phyloP scores from a whole-genome alignment of 2,329 filamentous ascomycete genomes.

The Epichloe sibirici region DNA sequence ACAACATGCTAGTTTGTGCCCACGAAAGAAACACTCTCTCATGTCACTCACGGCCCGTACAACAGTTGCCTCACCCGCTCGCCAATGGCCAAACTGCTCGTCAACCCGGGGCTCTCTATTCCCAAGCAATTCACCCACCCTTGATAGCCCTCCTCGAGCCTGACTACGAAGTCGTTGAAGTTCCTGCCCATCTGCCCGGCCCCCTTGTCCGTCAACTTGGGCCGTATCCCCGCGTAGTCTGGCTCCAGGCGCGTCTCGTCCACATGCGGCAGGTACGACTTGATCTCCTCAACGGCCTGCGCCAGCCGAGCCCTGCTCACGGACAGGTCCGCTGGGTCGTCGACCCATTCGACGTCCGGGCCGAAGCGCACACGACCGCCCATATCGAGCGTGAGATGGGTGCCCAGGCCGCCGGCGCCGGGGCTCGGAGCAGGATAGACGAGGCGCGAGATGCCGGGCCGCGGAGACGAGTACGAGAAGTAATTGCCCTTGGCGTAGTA shows the following conservation, averaged over 20 bases:
- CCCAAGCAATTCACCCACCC: constrained; percentile 86
- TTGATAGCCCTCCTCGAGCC: constrained; percentile 60
- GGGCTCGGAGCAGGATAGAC: constrained; percentile 81
- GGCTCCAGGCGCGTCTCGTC: constrained; percentile 53
- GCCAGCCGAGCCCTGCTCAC: constrained; percentile 51
- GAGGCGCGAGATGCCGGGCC: constrained; percentile 55
- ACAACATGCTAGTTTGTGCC: background rate
- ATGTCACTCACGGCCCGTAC: constrained; percentile 21
- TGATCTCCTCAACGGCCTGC: constrained; percentile 62
- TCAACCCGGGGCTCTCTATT: constrained; percentile 88
- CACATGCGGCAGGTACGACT: constrained; percentile 64
- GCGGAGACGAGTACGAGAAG: constrained; percentile 64
- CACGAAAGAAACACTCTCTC: background rate
- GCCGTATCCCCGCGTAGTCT: constrained; percentile 86
- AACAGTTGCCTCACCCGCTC: constrained; percentile 53
- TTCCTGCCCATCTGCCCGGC: constrained; percentile 51
- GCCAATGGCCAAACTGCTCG: constrained; percentile 73
- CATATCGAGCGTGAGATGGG: constrained; percentile 86
- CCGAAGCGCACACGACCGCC: constrained; percentile 78
- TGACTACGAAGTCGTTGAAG: constrained; percentile 77
- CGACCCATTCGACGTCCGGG: constrained; percentile 90
- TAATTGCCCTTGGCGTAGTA: constrained; percentile 94
- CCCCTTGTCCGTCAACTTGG: constrained; percentile 56
- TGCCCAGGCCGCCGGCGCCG: constrained; percentile 75
- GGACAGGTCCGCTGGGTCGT: constrained; percentile 54